Conservation (phyloP, 2,329 filamentous ascomycete genomes). For the Macrophomina tecta region DNA sequence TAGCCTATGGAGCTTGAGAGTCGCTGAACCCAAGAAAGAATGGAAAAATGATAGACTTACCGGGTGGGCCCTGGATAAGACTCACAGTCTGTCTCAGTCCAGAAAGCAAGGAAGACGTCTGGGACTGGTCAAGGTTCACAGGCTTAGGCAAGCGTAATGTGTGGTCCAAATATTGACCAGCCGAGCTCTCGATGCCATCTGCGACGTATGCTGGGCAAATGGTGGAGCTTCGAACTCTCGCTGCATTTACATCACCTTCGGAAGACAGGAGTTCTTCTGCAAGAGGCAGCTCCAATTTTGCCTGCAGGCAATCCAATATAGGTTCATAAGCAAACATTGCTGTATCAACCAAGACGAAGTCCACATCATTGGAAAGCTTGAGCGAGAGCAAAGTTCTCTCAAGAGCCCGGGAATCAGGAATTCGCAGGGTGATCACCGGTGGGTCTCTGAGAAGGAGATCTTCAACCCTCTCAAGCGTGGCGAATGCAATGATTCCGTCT, state of each 20-base stretch:
- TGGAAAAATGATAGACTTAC: slow-evolving; percentile 45
- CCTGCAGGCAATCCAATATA: slow-evolving; percentile 65
- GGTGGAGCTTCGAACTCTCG: not conserved
- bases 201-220: not conserved
- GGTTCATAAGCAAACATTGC: slow-evolving; percentile 74
- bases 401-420: slow-evolving; percentile 56
- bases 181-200: slow-evolving; percentile 29
- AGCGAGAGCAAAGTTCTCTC: slow-evolving; percentile 56
- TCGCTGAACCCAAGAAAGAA: too few relatives aligned
- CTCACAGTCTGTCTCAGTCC: slow-evolving; percentile 62
- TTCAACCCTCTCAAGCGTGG: slow-evolving; percentile 60
- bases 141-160: slow-evolving; percentile 39
- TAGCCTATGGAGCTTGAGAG: slow-evolving; percentile 13
- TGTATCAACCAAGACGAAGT: slow-evolving; percentile 58
- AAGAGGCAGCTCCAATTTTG: slow-evolving; percentile 62
- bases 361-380: slow-evolving; percentile 32
- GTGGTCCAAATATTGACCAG: slow-evolving; percentile 39
- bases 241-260: slow-evolving; percentile 13
- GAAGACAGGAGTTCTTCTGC: slow-evolving; percentile 57
- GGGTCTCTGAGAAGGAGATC: slow-evolving; percentile 49
- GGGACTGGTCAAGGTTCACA: slow-evolving; percentile 58
- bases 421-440: slow-evolving; percentile 59
- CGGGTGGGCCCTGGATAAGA: slow-evolving; percentile 75
- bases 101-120: slow-evolving; percentile 61
- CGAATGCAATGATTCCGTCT: slow-evolving; percentile 65